Base-by-base conservation (phyloP, 192 early-diverging fungal species). In the Coemansia sp. region DNA sequence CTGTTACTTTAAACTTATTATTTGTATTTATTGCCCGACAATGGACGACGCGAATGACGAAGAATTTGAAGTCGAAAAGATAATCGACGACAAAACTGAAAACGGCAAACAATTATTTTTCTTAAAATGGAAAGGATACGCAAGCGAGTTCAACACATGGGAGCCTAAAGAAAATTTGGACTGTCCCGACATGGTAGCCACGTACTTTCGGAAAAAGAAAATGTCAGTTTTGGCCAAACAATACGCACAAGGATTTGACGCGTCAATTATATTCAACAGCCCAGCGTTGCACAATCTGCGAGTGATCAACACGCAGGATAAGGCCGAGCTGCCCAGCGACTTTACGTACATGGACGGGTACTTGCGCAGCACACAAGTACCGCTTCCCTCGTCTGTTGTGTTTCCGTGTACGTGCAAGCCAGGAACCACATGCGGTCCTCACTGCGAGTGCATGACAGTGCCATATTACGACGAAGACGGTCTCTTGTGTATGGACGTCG, bases 41-140 rank as follows among this genome's bases (percentile, higher is more conserved):
- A 47, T 44, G 10, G 49, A 54, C 4, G 12, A 50, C 1, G 12
- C 64, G 2, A 58, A 59, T 2, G 51, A 48, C 4, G 31, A 38
- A 12, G 40, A 44, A 0, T 76, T 67, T 48, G 68, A 68, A 44
- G 76, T 80, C 1, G 70, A 80, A 52, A 46, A 49, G 24, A 64
- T 80, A 17, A 36, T 79, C 11, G 59, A 68, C 50, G 71, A 80
- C 53, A 44, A 40, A 20, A 3, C 58, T 0, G 21, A 51, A 14
- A 24, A 42, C 36, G 76, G 76, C 5, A 50, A 49, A 21, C 49
- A 38, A 24, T 63, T 51, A 47, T 80, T 55, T 49, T 17, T 40
- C 9, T 54, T 80, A 37, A 80, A 73, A 21, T 80, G 77, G 77
- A 65, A 69, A 48, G 72, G 68, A 0, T 80, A 80, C 55, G 25